Conservation (phyloP, 2,329 filamentous ascomycete genomes). For the Xylariaceae sp. region DNA sequence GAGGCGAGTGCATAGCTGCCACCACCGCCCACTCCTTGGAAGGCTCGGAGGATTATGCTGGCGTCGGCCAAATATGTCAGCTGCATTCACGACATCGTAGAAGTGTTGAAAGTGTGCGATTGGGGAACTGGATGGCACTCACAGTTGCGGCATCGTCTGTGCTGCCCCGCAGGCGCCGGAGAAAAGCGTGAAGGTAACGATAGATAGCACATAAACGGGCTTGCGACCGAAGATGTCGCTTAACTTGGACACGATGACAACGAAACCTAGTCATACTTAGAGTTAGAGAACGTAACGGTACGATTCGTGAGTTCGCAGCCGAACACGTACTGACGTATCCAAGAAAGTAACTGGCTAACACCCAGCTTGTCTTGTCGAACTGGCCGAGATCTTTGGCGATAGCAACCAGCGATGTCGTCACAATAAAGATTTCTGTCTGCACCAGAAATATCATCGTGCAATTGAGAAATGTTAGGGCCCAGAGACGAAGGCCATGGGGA, state of each 20-base stretch:
- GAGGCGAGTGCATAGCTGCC: conserved; percentile 69
- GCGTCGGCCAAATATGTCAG: not conserved
- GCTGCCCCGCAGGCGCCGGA: not conserved
- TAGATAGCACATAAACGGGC: not conserved
- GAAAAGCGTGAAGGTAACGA: not conserved
- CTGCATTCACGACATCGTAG: too few relatives aligned
- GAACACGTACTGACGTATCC: conserved; percentile 42
- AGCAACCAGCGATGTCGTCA: conserved; percentile 48
- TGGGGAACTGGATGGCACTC: not conserved
- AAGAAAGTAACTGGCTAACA: conserved; percentile 48
- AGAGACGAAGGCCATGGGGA: too few relatives aligned
- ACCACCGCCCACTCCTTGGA: conserved; percentile 60
- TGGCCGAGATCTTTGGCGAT: conserved; percentile 35
- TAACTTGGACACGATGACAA: not conserved
- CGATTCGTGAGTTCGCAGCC: not conserved
- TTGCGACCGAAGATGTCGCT: not conserved
- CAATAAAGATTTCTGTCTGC: conserved; percentile 48
- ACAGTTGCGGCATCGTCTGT: not conserved
- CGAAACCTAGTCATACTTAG: not conserved
- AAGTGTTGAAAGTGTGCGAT: not conserved
- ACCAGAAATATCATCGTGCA: conserved; percentile 36
- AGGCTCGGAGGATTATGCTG: conserved; percentile 48
- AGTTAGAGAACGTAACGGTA: not conserved
- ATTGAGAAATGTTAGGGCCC: too few relatives aligned
- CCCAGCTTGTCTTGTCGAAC: conserved; percentile 33